phyloP scores from a whole-genome alignment of 2,329 filamentous ascomycete genomes.

The Domatiomyces catenatus region DNA sequence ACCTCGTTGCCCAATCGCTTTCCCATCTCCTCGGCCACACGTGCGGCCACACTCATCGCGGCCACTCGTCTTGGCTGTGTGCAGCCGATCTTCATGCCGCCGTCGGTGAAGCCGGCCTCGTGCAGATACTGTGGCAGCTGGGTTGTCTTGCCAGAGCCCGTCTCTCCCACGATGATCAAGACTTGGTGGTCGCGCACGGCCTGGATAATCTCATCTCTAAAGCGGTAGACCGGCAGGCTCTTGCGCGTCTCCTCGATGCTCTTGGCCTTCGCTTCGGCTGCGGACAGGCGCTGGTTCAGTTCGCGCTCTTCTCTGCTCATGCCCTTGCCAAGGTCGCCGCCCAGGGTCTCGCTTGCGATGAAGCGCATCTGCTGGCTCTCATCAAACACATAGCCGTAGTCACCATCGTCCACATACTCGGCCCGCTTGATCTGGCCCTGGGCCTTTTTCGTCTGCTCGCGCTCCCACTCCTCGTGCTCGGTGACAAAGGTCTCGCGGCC shows the following conservation, averaged over 20 bases:
- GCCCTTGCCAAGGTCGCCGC: slow-evolving; percentile 50
- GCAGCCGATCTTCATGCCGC: slow-evolving; percentile 71
- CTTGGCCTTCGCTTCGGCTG: slow-evolving; percentile 72
- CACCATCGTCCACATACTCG: slow-evolving; percentile 60
- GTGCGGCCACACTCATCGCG: slow-evolving; percentile 91
- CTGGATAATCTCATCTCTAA: slow-evolving; percentile 69
- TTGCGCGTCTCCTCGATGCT: slow-evolving; percentile 86
- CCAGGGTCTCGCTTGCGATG: slow-evolving; percentile 56
- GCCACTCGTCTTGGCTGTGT: slow-evolving; percentile 92
- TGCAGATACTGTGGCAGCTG: slow-evolving; percentile 88
- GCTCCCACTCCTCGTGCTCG: slow-evolving; percentile 92
- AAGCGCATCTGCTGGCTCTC: slow-evolving; percentile 77
- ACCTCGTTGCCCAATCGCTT: slow-evolving; percentile 83
- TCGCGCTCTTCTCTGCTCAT: slow-evolving; percentile 65
- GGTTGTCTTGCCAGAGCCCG: slow-evolving; percentile 88
- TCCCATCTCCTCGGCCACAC: slow-evolving; percentile 87
- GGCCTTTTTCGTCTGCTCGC: slow-evolving; percentile 73
- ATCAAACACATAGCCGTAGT: slow-evolving; percentile 90
- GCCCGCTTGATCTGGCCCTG: slow-evolving; percentile 67
- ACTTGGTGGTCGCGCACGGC: slow-evolving; percentile 77
- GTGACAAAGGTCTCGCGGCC: slow-evolving; percentile 82
- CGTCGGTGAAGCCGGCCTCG: slow-evolving; percentile 77
- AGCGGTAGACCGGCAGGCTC: slow-evolving; percentile 76
- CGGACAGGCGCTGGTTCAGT: slow-evolving; percentile 67
- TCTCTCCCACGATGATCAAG: slow-evolving; percentile 85